phyloP scores from a whole-genome alignment of 73 alveolate genomes.

The Paramecium sonneborni region DNA sequence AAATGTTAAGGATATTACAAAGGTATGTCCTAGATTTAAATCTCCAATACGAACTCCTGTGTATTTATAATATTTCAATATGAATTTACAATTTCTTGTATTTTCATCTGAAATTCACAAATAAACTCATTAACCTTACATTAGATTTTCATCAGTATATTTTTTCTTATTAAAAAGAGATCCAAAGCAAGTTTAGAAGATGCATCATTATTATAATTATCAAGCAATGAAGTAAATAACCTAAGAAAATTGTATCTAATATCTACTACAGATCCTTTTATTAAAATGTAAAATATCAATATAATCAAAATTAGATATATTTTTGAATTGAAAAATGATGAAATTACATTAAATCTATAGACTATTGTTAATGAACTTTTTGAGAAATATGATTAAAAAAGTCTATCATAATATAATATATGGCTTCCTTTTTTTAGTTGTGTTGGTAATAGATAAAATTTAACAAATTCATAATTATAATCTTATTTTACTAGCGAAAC shows the following conservation, averaged over 20 bases:
- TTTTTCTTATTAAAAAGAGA: neutral
- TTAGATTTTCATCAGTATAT: neutral
- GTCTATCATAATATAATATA: neutral
- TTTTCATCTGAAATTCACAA: constrained; percentile 34
- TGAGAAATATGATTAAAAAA: constrained; percentile 47
- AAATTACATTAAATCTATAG: neutral
- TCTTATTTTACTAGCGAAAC: constrained; percentile 19
- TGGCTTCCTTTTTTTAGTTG: constrained; percentile 22
- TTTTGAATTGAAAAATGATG: neutral
- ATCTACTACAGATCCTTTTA: constrained; percentile 18
- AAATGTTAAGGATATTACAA: neutral
- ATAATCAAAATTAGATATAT: neutral
- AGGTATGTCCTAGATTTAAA: neutral
- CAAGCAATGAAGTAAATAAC: neutral
- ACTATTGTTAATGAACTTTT: neutral
- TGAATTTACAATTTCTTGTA: neutral
- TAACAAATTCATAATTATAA: neutral
- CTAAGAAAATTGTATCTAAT: neutral
- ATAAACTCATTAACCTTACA: neutral
- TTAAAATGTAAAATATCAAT: neutral
- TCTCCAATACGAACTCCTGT: neutral
- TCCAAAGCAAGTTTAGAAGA: neutral
- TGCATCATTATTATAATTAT: neutral
- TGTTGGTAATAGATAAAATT: neutral
- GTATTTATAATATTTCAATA: neutral